phyloP scores from a whole-genome alignment of 2,329 filamentous ascomycete genomes.

The Whalleya microplaca region DNA sequence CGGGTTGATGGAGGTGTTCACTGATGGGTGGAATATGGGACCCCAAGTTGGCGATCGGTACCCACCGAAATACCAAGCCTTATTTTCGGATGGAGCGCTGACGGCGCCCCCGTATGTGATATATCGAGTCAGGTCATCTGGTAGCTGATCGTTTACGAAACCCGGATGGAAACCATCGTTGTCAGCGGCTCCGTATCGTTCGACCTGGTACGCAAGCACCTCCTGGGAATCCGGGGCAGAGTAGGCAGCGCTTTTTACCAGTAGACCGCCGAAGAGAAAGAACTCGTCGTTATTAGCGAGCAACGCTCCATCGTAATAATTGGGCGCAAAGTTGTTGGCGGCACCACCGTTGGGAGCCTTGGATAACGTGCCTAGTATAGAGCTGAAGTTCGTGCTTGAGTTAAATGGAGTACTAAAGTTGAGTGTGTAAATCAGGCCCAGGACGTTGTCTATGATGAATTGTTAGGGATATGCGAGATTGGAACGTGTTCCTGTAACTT shows the following conservation, averaged over 20 bases:
- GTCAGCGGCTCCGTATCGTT: slow-evolving; percentile 51
- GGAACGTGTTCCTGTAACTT: slow-evolving; percentile 27
- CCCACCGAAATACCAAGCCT: slow-evolving; percentile 73
- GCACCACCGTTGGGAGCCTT: slow-evolving; percentile 50
- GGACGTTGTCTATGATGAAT: slow-evolving; percentile 49
- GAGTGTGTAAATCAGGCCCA: slow-evolving; percentile 58
- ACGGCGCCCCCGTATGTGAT: slow-evolving; percentile 66
- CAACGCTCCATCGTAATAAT: slow-evolving; percentile 65
- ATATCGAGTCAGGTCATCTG: slow-evolving; percentile 58
- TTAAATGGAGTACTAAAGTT: slow-evolving; percentile 63
- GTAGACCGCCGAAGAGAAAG: slow-evolving; percentile 66
- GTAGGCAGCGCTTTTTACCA: slow-evolving; percentile 40
- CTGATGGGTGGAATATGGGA: slow-evolving; percentile 45
- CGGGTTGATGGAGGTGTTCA: slow-evolving; percentile 43
- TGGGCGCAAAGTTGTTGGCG: slow-evolving; percentile 56
- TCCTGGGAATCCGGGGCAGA: slow-evolving; percentile 45
- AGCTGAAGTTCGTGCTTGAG: slow-evolving; percentile 55
- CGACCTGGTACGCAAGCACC: slow-evolving; percentile 55
- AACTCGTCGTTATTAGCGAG: slow-evolving; percentile 67
- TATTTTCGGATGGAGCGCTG: slow-evolving; percentile 70
- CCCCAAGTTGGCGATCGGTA: slow-evolving; percentile 56
- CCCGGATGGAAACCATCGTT: slow-evolving; percentile 47
- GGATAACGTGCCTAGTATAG: slow-evolving; percentile 50
- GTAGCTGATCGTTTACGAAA: slow-evolving; percentile 47
- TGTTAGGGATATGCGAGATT: slow-evolving; percentile 7